These are phyloP conservation scores for Clitocybe nebularis DNA, from an alignment of 1,284 basidiomycete genomes.

Conservation along the genomic window DNA sequence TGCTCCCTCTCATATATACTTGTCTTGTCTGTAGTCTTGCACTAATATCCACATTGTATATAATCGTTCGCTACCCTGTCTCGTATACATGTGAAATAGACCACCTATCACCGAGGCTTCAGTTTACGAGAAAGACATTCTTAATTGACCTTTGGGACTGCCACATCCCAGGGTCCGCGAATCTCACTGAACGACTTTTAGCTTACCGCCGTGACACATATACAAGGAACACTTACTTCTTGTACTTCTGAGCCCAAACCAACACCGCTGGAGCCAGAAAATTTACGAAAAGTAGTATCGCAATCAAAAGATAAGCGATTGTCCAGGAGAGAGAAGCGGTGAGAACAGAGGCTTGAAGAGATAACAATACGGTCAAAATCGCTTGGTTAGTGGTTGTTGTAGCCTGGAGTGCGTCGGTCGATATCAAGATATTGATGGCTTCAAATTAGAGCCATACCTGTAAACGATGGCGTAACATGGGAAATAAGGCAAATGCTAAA, in stretches of 20 bases:
- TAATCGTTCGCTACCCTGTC: slow-evolving; percentile 5
- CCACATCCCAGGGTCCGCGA: slow-evolving; percentile 23
- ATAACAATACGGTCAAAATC: slow-evolving; percentile 47
- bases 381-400: slow-evolving; percentile 42
- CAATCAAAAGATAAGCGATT: slow-evolving; percentile 46
- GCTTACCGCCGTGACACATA: neutral
- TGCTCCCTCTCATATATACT: slow-evolving; percentile 16
- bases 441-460: slow-evolving; percentile 47
- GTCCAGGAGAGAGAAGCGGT: slow-evolving; percentile 50
- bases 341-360: slow-evolving; percentile 45
- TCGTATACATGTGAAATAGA: neutral
- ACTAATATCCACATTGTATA: slow-evolving; percentile 20
- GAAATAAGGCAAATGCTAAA: slow-evolving; percentile 83
- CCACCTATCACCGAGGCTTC: neutral
- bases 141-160: slow-evolving; percentile 18
- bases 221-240: slow-evolving; percentile 56
- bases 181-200: slow-evolving; percentile 16
- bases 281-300: slow-evolving; percentile 53
- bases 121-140: neutral
- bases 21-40: slow-evolving; percentile 21
- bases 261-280: slow-evolving; percentile 69
- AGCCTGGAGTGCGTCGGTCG: slow-evolving; percentile 30
- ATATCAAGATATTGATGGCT: neutral
- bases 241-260: slow-evolving; percentile 80
- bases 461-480: slow-evolving; percentile 74